Base-by-base conservation (phyloP, 345 rosid genomes). In the Noccaea bulbosa region DNA sequence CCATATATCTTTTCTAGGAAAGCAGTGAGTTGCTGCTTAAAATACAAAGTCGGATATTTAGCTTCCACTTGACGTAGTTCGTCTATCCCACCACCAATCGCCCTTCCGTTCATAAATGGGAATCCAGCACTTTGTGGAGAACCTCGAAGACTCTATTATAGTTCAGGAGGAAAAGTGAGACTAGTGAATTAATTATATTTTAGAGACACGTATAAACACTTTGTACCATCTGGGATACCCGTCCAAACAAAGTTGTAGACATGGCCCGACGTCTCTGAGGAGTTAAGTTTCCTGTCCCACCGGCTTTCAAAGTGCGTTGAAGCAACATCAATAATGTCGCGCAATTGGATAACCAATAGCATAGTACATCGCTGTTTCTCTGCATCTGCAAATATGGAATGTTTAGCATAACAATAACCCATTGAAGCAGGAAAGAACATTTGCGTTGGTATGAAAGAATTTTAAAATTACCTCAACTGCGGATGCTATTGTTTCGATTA, bases 1-100 rank as follows among this genome's bases (percentile, higher is more conserved):
- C 99, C 99, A 80, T 94, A 94, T 72, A 94, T 89, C 88, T 91
- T 94, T 87, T 94, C 99, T 65, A 94, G 91, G 87, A 85, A 94
- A 72, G 99, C 99, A 5, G 98, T 94, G 76, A 94, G 96, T 56
- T 94, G 99, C 81, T 94, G 99, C 80, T 94, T 91, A 75, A 94
- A 94, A 61, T 88, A 86, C 81, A 94, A 72, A 64, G 98, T 96
- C 45, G 99, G 98, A 85, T 94, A 94, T 72, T 84, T 91, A 3
- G 99, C 98, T 66, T 94, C 99, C 58, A 91, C 95, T 79, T 91
- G 98, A 22, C 89, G 86, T 60, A 88, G 75, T 70, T 87, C 95
- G 43, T 85, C 85, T 49, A 87, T 47, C 55, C 92, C 89, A 74
- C 91, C 82, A 34, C 77, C 69, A 66, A 37, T 44, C 48, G 71